Percentiles rank a stretch among this genome's conserved stretches.
Conservation (phyloP, 129 eudicot genomes). For the Gnaphalium uliginosum region DNA sequence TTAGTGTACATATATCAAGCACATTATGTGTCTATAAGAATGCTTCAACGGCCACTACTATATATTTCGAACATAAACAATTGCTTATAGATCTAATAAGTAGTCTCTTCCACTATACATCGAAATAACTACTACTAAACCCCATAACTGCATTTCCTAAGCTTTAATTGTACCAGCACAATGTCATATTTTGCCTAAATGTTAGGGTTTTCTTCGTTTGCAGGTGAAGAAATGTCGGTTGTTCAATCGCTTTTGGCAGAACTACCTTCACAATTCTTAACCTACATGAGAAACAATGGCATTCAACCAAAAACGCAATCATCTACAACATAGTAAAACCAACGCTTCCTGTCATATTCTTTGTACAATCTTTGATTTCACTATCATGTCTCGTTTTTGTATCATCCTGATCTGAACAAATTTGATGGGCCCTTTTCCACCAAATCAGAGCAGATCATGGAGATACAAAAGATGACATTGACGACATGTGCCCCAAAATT, state of each 20-base stretch:
- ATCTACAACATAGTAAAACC: conserved; percentile 40
- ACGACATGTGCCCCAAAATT: not conserved
- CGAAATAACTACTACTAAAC: not conserved
- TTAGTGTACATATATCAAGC: not conserved
- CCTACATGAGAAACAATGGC: conserved; percentile 73
- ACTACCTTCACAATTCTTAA: conserved; percentile 81
- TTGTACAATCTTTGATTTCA: conserved; percentile 30
- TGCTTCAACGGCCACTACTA: not conserved
- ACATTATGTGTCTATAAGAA: not conserved
- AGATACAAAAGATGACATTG: conserved; percentile 16
- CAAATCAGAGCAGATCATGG: conserved; percentile 15
- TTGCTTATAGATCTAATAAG: too few relatives aligned
- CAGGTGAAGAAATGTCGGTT: conserved; percentile 82
- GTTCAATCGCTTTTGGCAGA: conserved; percentile 91
- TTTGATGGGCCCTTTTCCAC: conserved; percentile 10
- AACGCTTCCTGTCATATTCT: conserved; percentile 18
- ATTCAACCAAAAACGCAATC: conserved; percentile 49
- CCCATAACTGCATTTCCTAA: not conserved
- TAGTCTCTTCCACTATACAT: not conserved
- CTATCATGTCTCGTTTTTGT: conserved; percentile 22
- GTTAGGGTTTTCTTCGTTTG: not conserved
- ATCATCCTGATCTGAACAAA: conserved; percentile 25
- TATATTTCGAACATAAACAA: too few relatives aligned
- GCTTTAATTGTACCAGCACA: not conserved
- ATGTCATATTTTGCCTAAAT: conserved; percentile 1